Percentiles rank a stretch among this genome's conserved stretches.
Conservation (phyloP, 176 grass and related monocot species). For the Aechmea fasciata region DNA sequence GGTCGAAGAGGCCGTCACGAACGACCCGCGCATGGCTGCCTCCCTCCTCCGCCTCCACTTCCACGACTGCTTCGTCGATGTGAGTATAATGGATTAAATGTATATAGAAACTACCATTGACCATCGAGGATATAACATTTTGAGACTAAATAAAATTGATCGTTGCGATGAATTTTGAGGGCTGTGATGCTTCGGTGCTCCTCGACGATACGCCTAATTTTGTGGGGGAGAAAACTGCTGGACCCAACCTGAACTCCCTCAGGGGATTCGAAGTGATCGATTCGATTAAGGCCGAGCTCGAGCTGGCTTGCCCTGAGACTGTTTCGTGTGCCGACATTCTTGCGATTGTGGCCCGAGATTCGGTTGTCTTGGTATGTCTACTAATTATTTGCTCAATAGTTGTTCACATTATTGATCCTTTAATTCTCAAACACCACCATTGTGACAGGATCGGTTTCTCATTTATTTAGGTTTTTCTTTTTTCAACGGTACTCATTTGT, state of each 20-base stretch:
- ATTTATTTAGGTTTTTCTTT: too few species aligned
- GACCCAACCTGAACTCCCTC: slow-evolving; percentile 63
- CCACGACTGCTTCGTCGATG: slow-evolving; percentile 55
- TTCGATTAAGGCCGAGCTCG: slow-evolving; percentile 63
- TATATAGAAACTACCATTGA: too few species aligned
- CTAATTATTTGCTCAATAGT: neutral
- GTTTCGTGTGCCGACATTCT: slow-evolving; percentile 83
- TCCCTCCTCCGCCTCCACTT: slow-evolving; percentile 73
- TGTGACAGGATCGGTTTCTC: too few species aligned
- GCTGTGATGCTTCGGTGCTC: slow-evolving; percentile 80
- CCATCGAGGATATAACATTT: too few species aligned
- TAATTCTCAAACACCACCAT: too few species aligned
- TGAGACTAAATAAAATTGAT: too few species aligned
- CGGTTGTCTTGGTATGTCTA: slow-evolving; percentile 40
- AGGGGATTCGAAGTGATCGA: slow-evolving; percentile 80
- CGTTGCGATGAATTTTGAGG: slow-evolving; percentile 21
- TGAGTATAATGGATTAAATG: neutral
- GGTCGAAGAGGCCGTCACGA: slow-evolving; percentile 45
- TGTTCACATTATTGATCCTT: too few species aligned
- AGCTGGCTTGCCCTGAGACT: slow-evolving; percentile 49
- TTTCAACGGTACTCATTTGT: too few species aligned
- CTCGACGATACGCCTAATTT: slow-evolving; percentile 56
- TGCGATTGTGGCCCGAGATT: slow-evolving; percentile 79
- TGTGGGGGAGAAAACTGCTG: slow-evolving; percentile 65
- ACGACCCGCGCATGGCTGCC: slow-evolving; percentile 72